Percentiles rank a stretch among this genome's conserved stretches.
Evolutionary conservation across 1,139 yeast species (phyloP).

Genomic region (Diutina catenulata): DNA sequence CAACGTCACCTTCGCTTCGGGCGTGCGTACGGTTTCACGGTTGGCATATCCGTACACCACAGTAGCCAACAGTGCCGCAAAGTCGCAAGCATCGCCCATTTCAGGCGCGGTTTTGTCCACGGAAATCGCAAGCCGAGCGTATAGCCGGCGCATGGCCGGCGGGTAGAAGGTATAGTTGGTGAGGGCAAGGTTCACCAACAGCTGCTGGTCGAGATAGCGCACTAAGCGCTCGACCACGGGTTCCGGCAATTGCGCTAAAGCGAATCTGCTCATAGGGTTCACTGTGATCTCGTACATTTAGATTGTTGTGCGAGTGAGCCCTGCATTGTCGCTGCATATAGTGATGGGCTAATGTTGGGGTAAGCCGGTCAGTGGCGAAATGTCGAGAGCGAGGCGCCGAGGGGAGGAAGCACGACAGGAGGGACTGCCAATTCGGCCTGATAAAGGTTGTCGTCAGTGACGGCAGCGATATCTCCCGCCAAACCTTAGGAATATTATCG

Average conservation of each 20-base stretch:
- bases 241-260: neutral
- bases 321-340: too few relatives aligned
- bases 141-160: neutral
- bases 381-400: too few relatives aligned
- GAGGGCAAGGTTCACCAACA: neutral
- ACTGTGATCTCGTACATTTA: too few relatives aligned
- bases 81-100: neutral
- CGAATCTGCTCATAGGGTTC: too few relatives aligned
- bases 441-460: too few relatives aligned
- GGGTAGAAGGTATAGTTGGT: constrained; percentile 2
- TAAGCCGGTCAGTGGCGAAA: too few relatives aligned
- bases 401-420: too few relatives aligned
- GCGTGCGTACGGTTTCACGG: neutral
- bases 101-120: neutral
- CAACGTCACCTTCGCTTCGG: neutral
- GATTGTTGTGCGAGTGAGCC: too few relatives aligned
- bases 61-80: neutral
- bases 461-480: too few relatives aligned
- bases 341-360: too few relatives aligned
- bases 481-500: too few relatives aligned
- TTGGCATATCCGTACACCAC: neutral
- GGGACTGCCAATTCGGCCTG: too few relatives aligned
- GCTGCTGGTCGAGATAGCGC: neutral
- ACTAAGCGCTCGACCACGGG: neutral
- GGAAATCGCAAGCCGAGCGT: neutral